Conservation (phyloP, 805 yeast species). For the Cyberlindnera suaveolens region DNA sequence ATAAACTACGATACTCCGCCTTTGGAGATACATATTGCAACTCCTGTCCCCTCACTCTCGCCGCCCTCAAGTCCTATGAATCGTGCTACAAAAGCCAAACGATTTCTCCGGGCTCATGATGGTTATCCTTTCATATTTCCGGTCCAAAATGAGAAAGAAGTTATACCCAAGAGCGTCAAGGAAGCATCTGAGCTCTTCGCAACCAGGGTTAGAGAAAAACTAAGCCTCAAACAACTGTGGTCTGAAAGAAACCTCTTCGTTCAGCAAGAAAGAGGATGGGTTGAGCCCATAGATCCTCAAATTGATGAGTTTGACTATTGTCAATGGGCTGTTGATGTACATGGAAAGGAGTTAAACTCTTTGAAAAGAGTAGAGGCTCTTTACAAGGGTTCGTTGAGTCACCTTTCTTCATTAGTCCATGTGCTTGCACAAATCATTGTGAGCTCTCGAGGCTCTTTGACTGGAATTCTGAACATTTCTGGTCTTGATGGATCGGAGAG, state of each 20-base stretch:
- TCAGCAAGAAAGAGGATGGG: conserved; percentile 67
- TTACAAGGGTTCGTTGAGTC: conserved; percentile 46
- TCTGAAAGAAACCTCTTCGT: conserved; percentile 64
- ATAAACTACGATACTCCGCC: conserved; percentile 42
- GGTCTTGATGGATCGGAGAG: conserved; percentile 37
- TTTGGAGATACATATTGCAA: conserved; percentile 65
- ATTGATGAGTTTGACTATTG: conserved; percentile 28
- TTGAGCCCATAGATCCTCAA: conserved; percentile 6
- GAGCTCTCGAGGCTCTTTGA: conserved; percentile 7
- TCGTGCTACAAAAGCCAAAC: conserved; percentile 35
- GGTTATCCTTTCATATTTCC: conserved; percentile 67
- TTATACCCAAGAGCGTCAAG: conserved; percentile 64
- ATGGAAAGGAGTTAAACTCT: conserved; percentile 30
- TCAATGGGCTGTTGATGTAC: conserved; percentile 15
- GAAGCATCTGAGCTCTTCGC: conserved; percentile 73
- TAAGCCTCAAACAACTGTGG: conserved; percentile 68
- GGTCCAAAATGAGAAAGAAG: conserved; percentile 11
- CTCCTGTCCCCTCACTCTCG: conserved; percentile 86
- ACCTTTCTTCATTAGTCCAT: conserved; percentile 56
- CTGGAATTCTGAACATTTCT: conserved; percentile 19
- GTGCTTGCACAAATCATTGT: conserved; percentile 62
- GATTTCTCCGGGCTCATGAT: conserved; percentile 59
- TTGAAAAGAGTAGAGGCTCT: conserved; percentile 54
- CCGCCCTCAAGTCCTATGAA: conserved; percentile 35
- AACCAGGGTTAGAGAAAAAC: conserved; percentile 55